Conservation (phyloP, 768 basidiomycete species). For the Psilocybe azurescens region DNA sequence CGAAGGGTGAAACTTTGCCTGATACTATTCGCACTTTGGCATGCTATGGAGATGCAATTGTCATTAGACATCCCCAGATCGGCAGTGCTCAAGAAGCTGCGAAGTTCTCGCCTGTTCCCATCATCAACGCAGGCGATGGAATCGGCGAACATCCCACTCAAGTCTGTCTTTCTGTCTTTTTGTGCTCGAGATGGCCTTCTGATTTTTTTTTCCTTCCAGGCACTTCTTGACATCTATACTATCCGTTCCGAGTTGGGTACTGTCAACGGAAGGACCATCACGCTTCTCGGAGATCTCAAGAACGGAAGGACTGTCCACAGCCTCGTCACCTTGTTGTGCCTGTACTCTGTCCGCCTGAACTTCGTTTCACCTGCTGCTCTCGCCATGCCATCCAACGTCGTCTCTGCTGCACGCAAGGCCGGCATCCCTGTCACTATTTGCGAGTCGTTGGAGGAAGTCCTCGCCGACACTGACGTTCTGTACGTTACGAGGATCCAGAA, state of each 20-base stretch:
- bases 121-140: conserved; percentile 97
- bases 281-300: conserved; percentile 93
- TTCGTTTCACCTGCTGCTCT: conserved; percentile 90
- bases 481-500: conserved; percentile 97
- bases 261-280: conserved; percentile 94
- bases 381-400: conserved; percentile 88
- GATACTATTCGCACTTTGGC: conserved; percentile 95
- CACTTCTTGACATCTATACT: conserved; percentile 87
- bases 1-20: conserved; percentile 91
- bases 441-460: conserved; percentile 90
- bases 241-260: conserved; percentile 98
- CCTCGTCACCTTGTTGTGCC: conserved; percentile 87
- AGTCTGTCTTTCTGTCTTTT: conserved; percentile 43
- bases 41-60: conserved; percentile 95
- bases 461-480: conserved; percentile 92
- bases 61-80: conserved; percentile 92
- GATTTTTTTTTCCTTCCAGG: conserved; percentile 44
- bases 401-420: conserved; percentile 82
- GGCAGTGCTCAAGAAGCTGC: conserved; percentile 97
- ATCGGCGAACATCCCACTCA: conserved; percentile 97
- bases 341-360: conserved; percentile 94
- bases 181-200: conserved; percentile 3
- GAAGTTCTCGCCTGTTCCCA: conserved; percentile 93
- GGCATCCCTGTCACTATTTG: conserved; percentile 80
- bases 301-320: conserved; percentile 98